Percentiles rank a stretch among this genome's conserved stretches.
These are phyloP conservation scores for cucumber (Cucumis sativus) DNA, from an alignment of 306 rosid species.

Conservation along the genomic window DNA sequence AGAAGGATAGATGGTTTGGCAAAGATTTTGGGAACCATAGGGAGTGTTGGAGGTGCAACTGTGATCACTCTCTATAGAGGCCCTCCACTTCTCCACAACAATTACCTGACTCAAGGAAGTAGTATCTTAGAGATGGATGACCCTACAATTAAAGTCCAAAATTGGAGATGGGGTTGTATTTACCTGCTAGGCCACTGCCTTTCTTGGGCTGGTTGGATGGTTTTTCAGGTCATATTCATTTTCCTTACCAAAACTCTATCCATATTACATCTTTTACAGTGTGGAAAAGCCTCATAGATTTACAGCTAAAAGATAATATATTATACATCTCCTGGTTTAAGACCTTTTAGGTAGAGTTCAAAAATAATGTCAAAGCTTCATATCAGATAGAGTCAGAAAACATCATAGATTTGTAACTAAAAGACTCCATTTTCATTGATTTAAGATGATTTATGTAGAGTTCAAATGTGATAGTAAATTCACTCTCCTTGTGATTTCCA, in stretches of 20 bases:
- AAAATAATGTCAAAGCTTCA: background rate
- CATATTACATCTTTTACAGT: background rate
- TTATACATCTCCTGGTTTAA: too few species aligned
- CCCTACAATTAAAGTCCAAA: constrained; percentile 29
- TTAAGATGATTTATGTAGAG: background rate
- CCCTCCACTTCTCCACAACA: constrained; percentile 44
- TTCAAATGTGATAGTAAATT: background rate
- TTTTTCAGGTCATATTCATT: constrained; percentile 40
- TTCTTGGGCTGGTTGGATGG: constrained; percentile 76
- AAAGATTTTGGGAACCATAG: constrained; percentile 58
- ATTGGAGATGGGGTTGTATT: constrained; percentile 57
- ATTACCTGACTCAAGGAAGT: constrained; percentile 16
- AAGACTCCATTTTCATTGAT: background rate
- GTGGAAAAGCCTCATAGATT: background rate
- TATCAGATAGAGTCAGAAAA: background rate
- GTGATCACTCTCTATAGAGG: constrained; percentile 64
- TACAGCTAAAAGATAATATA: too few species aligned
- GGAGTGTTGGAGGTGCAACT: constrained; percentile 59
- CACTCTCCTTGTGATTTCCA: too few species aligned
- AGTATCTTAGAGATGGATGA: constrained; percentile 13
- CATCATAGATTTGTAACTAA: background rate
- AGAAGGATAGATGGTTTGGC: constrained; percentile 53
- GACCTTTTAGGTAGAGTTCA: background rate
- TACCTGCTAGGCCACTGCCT: constrained; percentile 60
- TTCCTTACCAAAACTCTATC: background rate